phyloP scores from a whole-genome alignment of 352 stramenopile species.

The Ophiocytium majus region DNA sequence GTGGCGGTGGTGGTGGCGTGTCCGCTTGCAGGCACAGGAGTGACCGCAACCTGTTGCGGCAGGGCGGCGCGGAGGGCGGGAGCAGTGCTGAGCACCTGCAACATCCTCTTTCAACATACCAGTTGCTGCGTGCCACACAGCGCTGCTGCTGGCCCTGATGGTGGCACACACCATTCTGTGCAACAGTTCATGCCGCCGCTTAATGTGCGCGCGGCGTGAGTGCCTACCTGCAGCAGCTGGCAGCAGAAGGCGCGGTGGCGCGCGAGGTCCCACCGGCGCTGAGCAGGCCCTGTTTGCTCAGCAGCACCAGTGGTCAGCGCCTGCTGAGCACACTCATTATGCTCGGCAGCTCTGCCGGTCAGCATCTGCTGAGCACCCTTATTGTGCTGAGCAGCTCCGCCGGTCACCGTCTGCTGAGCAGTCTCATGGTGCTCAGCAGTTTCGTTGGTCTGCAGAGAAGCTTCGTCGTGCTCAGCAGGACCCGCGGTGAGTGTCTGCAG shows the following conservation, averaged over 20 bases:
- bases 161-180: background rate
- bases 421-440: too few species aligned
- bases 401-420: too few species aligned
- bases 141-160: background rate
- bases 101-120: background rate
- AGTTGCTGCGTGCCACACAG: background rate
- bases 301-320: too few species aligned
- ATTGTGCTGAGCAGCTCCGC: too few species aligned
- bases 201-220: background rate
- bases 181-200: background rate
- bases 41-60: background rate
- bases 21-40: background rate
- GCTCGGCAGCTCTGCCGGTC: too few species aligned
- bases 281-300: background rate
- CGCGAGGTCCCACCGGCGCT: slow-evolving; percentile 5
- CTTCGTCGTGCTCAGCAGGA: too few species aligned
- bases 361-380: too few species aligned
- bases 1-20: background rate
- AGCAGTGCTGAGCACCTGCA: background rate
- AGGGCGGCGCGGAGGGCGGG: background rate
- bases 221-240: slow-evolving; percentile 46
- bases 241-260: slow-evolving; percentile 51
- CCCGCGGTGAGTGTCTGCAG: slow-evolving; percentile 17
- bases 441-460: too few species aligned
- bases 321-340: too few species aligned